A percentile compares a stretch with the other conserved stretches of the same genome.
phyloP scores from a whole-genome alignment of 1,139 yeast species.

The Geotrichum reessii region DNA sequence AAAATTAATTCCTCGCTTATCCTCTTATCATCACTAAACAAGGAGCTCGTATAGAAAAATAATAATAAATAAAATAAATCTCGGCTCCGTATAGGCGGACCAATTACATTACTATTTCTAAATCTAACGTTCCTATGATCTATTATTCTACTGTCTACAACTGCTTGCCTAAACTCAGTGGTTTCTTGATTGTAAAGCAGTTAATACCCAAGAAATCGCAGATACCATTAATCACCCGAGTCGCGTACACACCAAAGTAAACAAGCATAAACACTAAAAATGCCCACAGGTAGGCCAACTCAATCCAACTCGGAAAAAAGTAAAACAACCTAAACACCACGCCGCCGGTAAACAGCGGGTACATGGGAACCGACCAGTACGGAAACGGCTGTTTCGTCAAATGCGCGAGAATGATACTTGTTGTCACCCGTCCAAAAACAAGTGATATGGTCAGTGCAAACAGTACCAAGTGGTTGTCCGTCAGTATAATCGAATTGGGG shows the following conservation, averaged over 20 bases:
- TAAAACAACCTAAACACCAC: slow-evolving; percentile 28
- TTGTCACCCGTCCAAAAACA: slow-evolving; percentile 60
- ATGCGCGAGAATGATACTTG: slow-evolving; percentile 56
- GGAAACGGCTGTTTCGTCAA: slow-evolving; percentile 67
- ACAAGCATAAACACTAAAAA: slow-evolving; percentile 28
- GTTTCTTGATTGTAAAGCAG: slow-evolving; percentile 35
- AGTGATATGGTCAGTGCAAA: slow-evolving; percentile 59
- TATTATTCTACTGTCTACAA: not conserved
- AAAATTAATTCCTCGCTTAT: too few relatives aligned
- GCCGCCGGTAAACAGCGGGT: slow-evolving; percentile 37
- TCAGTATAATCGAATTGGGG: slow-evolving; percentile 36
- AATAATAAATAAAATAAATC: too few relatives aligned
- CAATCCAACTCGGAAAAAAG: slow-evolving; percentile 27
- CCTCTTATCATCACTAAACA: too few relatives aligned
- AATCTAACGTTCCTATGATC: not conserved
- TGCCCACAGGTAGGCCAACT: slow-evolving; percentile 34
- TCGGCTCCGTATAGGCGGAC: not conserved
- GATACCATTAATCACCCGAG: slow-evolving; percentile 35
- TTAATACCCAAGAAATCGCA: slow-evolving; percentile 37
- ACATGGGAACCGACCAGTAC: slow-evolving; percentile 35
- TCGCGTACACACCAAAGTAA: slow-evolving; percentile 36
- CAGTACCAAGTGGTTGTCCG: slow-evolving; percentile 48
- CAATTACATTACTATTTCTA: not conserved
- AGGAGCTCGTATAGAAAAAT: too few relatives aligned
- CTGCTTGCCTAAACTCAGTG: not conserved